Base-by-base conservation (phyloP, 108 stramenopile genomes). In the Licmophora abbreviata region DNA sequence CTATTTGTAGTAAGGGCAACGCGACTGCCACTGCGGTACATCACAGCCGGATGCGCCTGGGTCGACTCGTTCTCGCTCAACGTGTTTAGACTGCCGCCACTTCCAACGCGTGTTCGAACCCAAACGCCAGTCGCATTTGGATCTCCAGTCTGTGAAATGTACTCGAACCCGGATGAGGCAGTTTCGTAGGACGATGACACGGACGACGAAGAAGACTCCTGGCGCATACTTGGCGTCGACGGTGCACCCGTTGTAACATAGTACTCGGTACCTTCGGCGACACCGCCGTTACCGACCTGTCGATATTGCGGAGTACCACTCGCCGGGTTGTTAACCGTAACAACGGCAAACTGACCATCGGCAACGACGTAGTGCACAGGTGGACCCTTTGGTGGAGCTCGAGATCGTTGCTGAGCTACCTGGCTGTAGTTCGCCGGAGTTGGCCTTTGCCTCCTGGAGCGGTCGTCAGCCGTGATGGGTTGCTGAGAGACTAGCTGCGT, bases 131-230 rank as follows among this genome's bases (percentile, higher is more conserved):
- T 63, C 27, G 38, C 46, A 18, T 34, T 48, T n/a, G n/a, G n/a
- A n/a, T n/a, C n/a, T n/a, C n/a, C n/a, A n/a, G n/a, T n/a, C 9
- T 34, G 20, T 28, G 14, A 30, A 6, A 40, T 15, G 20, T 36
- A 21, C 14, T 77, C 71, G 25, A 65, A 44, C 17, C 49, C 58
- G 10, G 70, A 69, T 6, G 22, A 21, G 29, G 69, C 65, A 29
- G 76, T 74, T 17, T 81, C 79, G 52, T 63, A 81, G 8, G 66
- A 69, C 0, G 74, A 76, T 2, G 79, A 74, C 28, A 81, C 60
- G 20, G 69, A 69, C 4, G 74, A 74, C n/a, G 74, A 54, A 0
- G 79, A 66, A 14, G 67, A 58, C 1, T 18, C 48, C 8, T 50
- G 50, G 18, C 41, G 47, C 20, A 40, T 40, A 15, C 15, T 20